These are phyloP conservation scores for Oryza rufipogon DNA, from an alignment of 176 grass and related monocot genomes.

Conservation along the genomic window DNA sequence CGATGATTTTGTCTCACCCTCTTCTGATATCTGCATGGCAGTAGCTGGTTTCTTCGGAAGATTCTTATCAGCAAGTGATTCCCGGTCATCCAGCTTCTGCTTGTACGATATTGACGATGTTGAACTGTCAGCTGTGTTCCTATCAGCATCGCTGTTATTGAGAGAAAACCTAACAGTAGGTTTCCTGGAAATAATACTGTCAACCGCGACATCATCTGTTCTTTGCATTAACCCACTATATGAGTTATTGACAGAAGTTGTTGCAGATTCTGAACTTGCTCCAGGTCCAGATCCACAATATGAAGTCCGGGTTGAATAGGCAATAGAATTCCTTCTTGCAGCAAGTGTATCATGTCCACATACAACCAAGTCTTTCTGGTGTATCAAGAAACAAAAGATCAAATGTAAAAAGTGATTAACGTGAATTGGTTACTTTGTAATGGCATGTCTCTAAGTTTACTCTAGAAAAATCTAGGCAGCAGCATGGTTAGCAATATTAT, in stretches of 20 bases:
- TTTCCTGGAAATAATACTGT: constrained; percentile 81
- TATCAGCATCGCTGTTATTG: constrained; percentile 62
- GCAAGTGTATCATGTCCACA: constrained; percentile 79
- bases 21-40: constrained; percentile 40
- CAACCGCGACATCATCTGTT: constrained; percentile 71
- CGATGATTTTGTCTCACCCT: constrained; percentile 56
- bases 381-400: constrained; percentile 38
- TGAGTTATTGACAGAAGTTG: constrained; percentile 96
- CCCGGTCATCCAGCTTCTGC: constrained; percentile 69
- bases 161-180: constrained; percentile 62
- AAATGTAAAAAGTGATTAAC: neutral
- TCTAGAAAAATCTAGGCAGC: neutral
- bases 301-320: constrained; percentile 46
- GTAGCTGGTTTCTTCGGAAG: constrained; percentile 43
- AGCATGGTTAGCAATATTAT: neutral
- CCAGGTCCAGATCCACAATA: constrained; percentile 58
- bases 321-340: constrained; percentile 63
- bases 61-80: constrained; percentile 64
- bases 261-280: constrained; percentile 94
- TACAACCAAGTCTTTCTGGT: constrained; percentile 82
- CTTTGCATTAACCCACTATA: constrained; percentile 78
- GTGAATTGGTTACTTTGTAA: neutral
- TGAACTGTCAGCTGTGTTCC: constrained; percentile 78
- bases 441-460: neutral
- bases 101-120: constrained; percentile 86